Conservation (phyloP, 2,329 filamentous ascomycete genomes). For the Sclerotiophoma versabilis region DNA sequence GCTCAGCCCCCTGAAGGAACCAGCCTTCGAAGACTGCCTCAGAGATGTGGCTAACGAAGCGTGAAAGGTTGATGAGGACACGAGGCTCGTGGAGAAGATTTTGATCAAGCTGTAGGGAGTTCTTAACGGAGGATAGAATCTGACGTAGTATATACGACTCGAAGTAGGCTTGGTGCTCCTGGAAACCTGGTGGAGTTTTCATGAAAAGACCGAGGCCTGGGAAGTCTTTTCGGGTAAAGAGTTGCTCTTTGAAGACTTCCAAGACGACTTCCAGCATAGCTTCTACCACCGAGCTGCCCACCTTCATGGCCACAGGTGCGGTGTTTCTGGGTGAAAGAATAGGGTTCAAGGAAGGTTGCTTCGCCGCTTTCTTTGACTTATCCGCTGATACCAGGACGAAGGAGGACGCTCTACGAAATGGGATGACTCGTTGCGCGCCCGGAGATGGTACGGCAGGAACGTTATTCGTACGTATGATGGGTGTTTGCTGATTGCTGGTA, state of each 20-base stretch:
- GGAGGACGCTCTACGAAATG: constrained; percentile 81
- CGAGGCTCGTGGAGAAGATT: constrained; percentile 79
- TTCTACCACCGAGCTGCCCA: constrained; percentile 76
- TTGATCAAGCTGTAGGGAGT: constrained; percentile 73
- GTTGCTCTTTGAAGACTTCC: constrained; percentile 82
- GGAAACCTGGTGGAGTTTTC: constrained; percentile 89
- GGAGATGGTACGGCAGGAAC: constrained; percentile 52
- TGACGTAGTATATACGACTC: constrained; percentile 86
- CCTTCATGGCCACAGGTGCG: constrained; percentile 53
- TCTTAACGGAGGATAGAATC: constrained; percentile 74
- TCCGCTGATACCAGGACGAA: constrained; percentile 87
- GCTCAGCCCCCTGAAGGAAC: constrained; percentile 88
- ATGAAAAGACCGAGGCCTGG: constrained; percentile 83
- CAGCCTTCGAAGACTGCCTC: constrained; percentile 96
- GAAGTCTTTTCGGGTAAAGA: constrained; percentile 89
- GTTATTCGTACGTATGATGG: constrained; percentile 77
- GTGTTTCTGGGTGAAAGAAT: constrained; percentile 67
- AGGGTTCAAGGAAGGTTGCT: constrained; percentile 68
- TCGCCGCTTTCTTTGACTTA: constrained; percentile 62
- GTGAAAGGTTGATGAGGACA: constrained; percentile 83
- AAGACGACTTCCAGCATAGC: constrained; percentile 79
- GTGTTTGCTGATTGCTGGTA: constrained; percentile 61
- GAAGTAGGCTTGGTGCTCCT: constrained; percentile 94
- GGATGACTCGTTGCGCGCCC: constrained; percentile 60
- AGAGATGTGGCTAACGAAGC: constrained; percentile 79